A percentile compares a stretch with the other conserved stretches of the same genome.
phyloP scores from a whole-genome alignment of 2,329 filamentous ascomycete species.

The Alternaria atra region DNA sequence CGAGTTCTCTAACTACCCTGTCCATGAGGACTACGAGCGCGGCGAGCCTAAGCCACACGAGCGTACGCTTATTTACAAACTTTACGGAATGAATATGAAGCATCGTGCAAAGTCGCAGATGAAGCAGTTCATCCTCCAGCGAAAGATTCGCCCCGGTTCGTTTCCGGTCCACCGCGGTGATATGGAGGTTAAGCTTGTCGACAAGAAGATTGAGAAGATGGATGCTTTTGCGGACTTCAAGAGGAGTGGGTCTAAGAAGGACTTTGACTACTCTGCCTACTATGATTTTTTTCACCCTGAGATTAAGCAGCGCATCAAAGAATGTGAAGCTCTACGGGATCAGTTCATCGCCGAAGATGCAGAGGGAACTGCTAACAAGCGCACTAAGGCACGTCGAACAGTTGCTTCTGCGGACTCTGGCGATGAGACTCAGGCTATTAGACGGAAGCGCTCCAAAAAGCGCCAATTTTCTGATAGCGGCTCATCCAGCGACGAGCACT shows the following conservation, averaged over 20 bases:
- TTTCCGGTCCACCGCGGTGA: constrained; percentile 43
- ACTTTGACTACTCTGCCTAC: constrained; percentile 22
- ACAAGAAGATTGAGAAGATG: constrained; percentile 29
- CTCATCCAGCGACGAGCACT: constrained; percentile 1
- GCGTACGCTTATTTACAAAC: constrained; percentile 38
- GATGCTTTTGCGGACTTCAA: constrained; percentile 5
- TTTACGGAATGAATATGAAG: constrained; percentile 34
- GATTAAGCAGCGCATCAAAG: constrained; percentile 21
- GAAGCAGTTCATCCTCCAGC: constrained; percentile 37
- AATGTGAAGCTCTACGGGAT: constrained; percentile 9
- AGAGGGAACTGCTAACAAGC: background rate
- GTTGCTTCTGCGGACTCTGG: background rate
- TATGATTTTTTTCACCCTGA: constrained; percentile 22
- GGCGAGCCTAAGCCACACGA: constrained; percentile 36
- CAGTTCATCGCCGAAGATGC: constrained; percentile 12
- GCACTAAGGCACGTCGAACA: constrained; percentile 2
- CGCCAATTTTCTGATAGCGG: background rate
- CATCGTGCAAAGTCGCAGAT: constrained; percentile 42
- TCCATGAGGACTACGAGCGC: constrained; percentile 24
- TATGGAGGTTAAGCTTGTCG: constrained; percentile 33
- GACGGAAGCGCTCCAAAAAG: background rate
- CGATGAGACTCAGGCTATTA: background rate
- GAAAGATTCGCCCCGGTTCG: constrained; percentile 31
- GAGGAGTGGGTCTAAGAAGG: constrained; percentile 11
- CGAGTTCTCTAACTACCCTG: constrained; percentile 44